Conservation (phyloP, 192 early-diverging fungal genomes). For the Coemansia sp. region DNA sequence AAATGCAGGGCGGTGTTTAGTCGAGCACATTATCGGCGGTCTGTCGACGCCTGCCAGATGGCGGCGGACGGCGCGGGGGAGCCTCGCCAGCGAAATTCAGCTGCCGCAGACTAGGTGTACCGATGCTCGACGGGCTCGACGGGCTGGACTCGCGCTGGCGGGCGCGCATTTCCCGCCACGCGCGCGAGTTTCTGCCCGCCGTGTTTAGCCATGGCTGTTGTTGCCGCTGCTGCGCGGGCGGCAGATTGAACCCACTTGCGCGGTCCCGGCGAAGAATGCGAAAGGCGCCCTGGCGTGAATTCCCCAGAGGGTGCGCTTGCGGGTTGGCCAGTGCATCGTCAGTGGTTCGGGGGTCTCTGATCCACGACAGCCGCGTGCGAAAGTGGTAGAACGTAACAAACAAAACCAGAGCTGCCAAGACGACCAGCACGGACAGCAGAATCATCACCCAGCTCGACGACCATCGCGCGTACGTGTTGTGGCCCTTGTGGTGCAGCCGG, state of each 20-base stretch:
- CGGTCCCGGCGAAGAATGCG: background rate
- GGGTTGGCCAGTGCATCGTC: constrained; percentile 22
- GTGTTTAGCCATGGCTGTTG: constrained; percentile 29
- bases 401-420: constrained; percentile 28
- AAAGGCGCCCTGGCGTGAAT: constrained; percentile 11
- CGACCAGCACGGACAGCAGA: constrained; percentile 39
- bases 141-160: constrained; percentile 13
- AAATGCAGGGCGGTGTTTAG: background rate
- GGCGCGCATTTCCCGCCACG: constrained; percentile 42
- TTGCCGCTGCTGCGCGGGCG: constrained; percentile 9
- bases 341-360: constrained; percentile 23
- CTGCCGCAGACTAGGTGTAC: background rate
- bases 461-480: constrained; percentile 44
- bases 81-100: background rate
- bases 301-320: background rate
- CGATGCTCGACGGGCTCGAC: background rate
- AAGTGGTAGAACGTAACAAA: constrained; percentile 48
- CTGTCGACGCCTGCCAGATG: constrained; percentile 1
- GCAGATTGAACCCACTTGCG: background rate
- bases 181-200: constrained; percentile 31
- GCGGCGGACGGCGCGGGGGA: constrained; percentile 11
- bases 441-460: constrained; percentile 53
- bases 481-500: constrained; percentile 21
- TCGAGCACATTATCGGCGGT: background rate
- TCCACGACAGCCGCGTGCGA: constrained; percentile 31